These are phyloP conservation scores for Cryptococcus sp. DNA, from an alignment of 1,284 basidiomycete genomes.

Conservation along the genomic window DNA sequence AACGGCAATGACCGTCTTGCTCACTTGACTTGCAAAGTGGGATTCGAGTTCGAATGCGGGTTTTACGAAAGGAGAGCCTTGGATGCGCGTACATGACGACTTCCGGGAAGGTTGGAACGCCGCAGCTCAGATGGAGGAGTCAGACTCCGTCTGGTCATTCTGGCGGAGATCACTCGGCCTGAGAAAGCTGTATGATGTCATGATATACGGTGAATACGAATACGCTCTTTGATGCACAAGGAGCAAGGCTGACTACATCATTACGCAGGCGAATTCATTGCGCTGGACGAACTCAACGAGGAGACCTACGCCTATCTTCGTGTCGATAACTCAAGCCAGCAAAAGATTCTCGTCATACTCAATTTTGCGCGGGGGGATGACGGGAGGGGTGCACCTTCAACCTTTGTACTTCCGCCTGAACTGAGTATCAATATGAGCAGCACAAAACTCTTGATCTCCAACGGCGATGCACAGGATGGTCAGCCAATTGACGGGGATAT, in stretches of 20 bases:
- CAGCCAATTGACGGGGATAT: conserved; percentile 20
- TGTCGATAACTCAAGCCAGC: conserved; percentile 28
- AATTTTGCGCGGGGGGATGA: conserved; percentile 38
- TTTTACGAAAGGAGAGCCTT: conserved; percentile 65
- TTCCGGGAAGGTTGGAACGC: conserved; percentile 58
- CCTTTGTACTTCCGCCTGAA: conserved; percentile 17
- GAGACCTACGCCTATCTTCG: conserved; percentile 50
- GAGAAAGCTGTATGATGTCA: conserved; percentile 44
- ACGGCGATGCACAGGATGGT: conserved; percentile 22
- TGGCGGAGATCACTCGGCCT: conserved; percentile 47
- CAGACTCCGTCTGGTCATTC: conserved; percentile 40
- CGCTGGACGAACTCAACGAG: conserved; percentile 43
- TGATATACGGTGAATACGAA: conserved; percentile 44
- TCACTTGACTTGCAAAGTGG: conserved; percentile 59
- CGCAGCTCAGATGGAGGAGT: conserved; percentile 48
- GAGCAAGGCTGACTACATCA: not conserved
- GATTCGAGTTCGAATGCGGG: conserved; percentile 62
- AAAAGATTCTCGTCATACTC: conserved; percentile 39
- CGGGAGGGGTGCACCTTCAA: conserved; percentile 18
- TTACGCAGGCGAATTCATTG: conserved; percentile 36
- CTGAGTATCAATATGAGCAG: conserved; percentile 20
- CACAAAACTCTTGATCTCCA: conserved; percentile 32
- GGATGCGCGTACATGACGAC: conserved; percentile 78
- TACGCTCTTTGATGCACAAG: not conserved
- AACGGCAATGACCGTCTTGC: not conserved